Base-by-base conservation (phyloP, 2,329 filamentous ascomycete species). In the Xylaria sp. region DNA sequence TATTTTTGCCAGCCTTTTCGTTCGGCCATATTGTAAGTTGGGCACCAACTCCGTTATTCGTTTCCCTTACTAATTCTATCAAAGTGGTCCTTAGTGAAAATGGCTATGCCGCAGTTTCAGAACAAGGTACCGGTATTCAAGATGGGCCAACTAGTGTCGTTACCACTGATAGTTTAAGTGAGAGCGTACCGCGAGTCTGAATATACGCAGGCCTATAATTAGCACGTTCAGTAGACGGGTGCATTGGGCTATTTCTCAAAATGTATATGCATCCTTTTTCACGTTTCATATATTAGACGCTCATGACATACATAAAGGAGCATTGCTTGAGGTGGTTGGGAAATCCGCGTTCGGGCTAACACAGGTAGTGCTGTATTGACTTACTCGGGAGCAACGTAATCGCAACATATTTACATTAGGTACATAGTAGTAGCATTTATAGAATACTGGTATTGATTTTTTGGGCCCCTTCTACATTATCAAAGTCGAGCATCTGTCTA, bases 11-110 rank as follows among this genome's bases (percentile, higher is more conserved):
- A 91, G 87, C 71, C 89, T 89, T 75, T 85, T 93, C 57, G 81
- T 98, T 25, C 84, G 81, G 71, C 89, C 93, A 3, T 83, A 91
- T 80, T 82, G 93, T 96, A 80, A 79, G 90, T 85, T 11, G 31
- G 45, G 33, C n/a, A 11, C 19, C 11, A 14, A 21, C 25, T 51
- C 9, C 1, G 31, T 6, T 7, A 7, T 17, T 9, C 51, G 12
- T 25, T 31, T 23, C 14, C 25, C 55, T 60, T 28, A 38, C 40
- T 35, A 55, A 66, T 37, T n/a, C 5, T 45, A 14, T 23, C n/a
- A 4, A 51, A 75, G 73, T 75, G 21, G 69, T 69, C 45, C 53
- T 74, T 14, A 63, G 72, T 17, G 72, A 71, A 14, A 69, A 74
- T 8, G 69, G 65, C 12, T 71, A 71, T 33, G 49, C 62, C n/a